phyloP scores from a whole-genome alignment of 73 alveolate genomes.

The Blepharisma japonicum region DNA sequence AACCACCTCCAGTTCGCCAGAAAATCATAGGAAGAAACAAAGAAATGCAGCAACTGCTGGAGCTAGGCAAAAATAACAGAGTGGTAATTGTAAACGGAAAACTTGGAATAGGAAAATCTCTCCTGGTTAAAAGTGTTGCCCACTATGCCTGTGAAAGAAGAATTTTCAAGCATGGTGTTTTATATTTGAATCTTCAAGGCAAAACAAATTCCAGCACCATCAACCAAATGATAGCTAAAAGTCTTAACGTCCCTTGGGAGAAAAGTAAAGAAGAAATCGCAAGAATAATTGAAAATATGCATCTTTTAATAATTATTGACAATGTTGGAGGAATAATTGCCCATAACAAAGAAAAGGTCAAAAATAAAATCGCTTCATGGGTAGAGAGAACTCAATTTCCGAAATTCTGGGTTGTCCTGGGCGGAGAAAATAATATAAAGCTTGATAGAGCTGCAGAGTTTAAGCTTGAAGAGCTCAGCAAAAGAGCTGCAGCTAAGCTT shows the following conservation, averaged over 20 bases:
- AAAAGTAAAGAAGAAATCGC: background rate
- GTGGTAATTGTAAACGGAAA: background rate
- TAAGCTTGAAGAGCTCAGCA: background rate
- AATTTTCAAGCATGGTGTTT: slow-evolving; percentile 23
- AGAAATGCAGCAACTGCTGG: background rate
- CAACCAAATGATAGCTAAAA: too few relatives aligned
- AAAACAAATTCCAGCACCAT: background rate
- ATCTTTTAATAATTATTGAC: background rate
- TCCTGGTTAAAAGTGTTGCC: slow-evolving; percentile 21
- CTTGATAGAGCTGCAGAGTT: background rate
- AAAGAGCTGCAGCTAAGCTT: background rate
- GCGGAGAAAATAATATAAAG: background rate
- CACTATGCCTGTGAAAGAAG: slow-evolving; percentile 24
- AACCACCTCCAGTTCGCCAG: background rate
- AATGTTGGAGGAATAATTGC: background rate
- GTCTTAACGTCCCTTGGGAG: too few relatives aligned
- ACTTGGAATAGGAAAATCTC: slow-evolving; percentile 22
- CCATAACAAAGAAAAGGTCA: background rate
- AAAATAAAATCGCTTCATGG: background rate
- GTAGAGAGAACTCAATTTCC: background rate
- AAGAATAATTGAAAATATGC: slow-evolving; percentile 4
- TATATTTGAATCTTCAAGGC: slow-evolving; percentile 19
- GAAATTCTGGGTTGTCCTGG: background rate
- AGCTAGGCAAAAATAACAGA: background rate
- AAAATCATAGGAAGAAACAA: background rate